Evolutionary conservation across 78 protist species (phyloP).

Genomic region (Diacronema lutheri): DNA sequence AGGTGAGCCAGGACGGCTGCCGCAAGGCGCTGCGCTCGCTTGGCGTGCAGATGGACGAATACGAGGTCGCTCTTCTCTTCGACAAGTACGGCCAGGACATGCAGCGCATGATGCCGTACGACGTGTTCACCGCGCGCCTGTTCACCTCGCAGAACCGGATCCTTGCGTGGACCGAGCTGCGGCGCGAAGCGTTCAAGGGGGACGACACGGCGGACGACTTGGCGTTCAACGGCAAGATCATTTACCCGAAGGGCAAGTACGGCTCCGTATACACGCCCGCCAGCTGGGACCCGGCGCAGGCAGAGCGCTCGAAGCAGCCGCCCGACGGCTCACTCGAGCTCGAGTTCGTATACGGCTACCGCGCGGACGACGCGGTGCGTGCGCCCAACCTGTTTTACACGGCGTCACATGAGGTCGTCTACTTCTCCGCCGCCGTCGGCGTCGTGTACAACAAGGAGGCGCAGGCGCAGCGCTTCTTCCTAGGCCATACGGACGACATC

Average conservation of each 20-base stretch:
- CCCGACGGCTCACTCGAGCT: slow-evolving; percentile 3
- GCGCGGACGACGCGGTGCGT: not conserved
- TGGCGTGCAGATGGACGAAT: not conserved
- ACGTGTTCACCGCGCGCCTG: not conserved
- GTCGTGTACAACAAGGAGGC: not conserved
- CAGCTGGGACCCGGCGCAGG: no score
- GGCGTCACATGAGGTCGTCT: not conserved
- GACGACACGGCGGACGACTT: no score
- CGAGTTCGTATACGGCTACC: not conserved
- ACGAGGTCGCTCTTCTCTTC: not conserved
- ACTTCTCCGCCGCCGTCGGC: not conserved
- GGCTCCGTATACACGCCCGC: no score
- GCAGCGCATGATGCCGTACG: not conserved
- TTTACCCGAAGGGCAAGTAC: no score
- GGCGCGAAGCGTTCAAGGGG: no score
- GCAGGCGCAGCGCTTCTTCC: slow-evolving; percentile 1
- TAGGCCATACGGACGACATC: not conserved
- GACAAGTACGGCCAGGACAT: not conserved
- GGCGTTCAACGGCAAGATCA: no score
- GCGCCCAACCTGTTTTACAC: slow-evolving; percentile 1
- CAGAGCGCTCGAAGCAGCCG: not conserved
- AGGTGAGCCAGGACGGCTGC: not conserved
- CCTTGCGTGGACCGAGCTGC: not conserved
- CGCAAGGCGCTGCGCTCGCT: not conserved
- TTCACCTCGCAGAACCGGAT: not conserved